Base-by-base conservation (phyloP, 2,329 filamentous ascomycete species). In the Paecilomyces niveus region DNA sequence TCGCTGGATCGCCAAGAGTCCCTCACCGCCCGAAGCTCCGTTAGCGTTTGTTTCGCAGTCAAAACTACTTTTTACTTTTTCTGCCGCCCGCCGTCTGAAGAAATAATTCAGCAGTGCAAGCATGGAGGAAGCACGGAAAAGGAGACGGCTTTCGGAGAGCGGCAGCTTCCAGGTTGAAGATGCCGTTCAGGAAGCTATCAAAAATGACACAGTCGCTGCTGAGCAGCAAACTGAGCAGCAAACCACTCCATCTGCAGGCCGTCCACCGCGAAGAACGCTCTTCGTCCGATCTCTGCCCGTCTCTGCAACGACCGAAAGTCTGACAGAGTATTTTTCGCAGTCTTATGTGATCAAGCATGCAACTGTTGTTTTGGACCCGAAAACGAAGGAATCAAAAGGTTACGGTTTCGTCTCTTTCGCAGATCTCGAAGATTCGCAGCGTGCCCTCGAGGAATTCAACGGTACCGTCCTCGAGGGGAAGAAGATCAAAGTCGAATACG, bases 361-460 rank as follows among this genome's bases (percentile, higher is more conserved):
- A 56, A 90, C 89, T n/a, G 92, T 96, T 3, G 92, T 99, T 45
- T 78, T 88, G 58, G 93, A 99, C 72, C 86, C 89, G 15, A 81
- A 86, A 63, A 96, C 92, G 1, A 96, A 96, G 70, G 80, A 87
- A 65, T 97, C 91, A 13, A 89, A 90, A 70, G 93, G 94, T 18
- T 99, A 92, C 74, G 94, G 94, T 56, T 99, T 99, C 75, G 93
- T 99, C 58, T 97, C 94, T 1, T 94, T 99, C 68, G 90, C 92
- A 66, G 94, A 99, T 71, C 84, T 89, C 31, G 92, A 97, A 64
- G 94, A 99, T 78, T 92, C 93, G 11, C 80, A 87, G 63, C 84
- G 87, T 63, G 95, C 94, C 18, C 84, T 89, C 70, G 84, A 88
- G 58, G 89, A 95, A 72, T 84, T 97, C 69, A 85, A 96, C 73